These are phyloP conservation scores for Musa itinerans DNA, from an alignment of 176 grass and related monocot species.

Conservation along the genomic window DNA sequence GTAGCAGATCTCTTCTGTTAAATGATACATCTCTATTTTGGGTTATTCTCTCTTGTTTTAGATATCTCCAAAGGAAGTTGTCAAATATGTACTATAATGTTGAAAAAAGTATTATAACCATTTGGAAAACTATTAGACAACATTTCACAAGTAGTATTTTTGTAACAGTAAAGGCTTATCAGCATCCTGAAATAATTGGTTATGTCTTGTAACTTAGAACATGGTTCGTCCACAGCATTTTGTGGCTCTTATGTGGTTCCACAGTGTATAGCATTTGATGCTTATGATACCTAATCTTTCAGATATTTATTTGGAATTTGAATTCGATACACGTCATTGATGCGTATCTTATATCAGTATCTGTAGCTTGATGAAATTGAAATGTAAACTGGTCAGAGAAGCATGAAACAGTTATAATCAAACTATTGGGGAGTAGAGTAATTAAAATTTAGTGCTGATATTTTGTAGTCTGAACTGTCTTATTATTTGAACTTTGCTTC, in stretches of 20 bases:
- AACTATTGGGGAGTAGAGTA: not conserved
- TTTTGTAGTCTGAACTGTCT: too few species aligned
- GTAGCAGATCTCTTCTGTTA: not conserved
- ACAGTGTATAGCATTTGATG: not conserved
- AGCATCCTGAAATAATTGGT: not conserved
- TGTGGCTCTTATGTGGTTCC: not conserved
- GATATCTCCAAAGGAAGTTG: not conserved
- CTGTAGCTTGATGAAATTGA: not conserved
- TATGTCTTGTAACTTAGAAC: not conserved
- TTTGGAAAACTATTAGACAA: not conserved
- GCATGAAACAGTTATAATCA: conserved; percentile 2
- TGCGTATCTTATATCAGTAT: not conserved
- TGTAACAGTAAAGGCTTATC: not conserved
- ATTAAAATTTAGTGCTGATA: too few species aligned
- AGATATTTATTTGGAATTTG: not conserved
- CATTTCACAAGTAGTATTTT: not conserved
- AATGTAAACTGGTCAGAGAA: not conserved
- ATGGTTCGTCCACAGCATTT: not conserved
- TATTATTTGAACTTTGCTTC: not conserved
- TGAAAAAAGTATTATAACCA: not conserved
- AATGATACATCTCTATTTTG: not conserved
- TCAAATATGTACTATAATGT: not conserved
- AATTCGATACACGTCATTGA: not conserved
- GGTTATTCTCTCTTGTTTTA: not conserved
- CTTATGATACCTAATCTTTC: not conserved